These are phyloP conservation scores for Ustilago trichophora DNA, from an alignment of 1,284 basidiomycete species.

Conservation along the genomic window DNA sequence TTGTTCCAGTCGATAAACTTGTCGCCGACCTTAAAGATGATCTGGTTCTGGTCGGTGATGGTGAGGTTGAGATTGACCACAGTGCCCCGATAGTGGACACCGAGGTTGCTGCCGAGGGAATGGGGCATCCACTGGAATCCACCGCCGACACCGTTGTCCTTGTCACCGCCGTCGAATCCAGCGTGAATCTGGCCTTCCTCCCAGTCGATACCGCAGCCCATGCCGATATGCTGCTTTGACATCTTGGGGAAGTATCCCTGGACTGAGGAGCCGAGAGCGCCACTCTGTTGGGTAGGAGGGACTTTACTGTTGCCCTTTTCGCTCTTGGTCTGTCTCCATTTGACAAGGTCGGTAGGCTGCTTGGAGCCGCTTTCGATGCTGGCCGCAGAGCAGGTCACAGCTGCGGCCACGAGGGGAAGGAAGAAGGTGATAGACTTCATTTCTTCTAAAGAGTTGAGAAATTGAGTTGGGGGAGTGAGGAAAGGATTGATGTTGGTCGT, in stretches of 20 bases:
- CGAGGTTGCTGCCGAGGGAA: conserved; percentile 4
- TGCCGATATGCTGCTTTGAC: conserved; percentile 6
- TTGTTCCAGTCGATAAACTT: conserved; percentile 17
- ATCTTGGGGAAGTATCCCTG: conserved; percentile 23
- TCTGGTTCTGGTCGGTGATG: conserved; percentile 9
- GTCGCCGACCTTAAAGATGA: conserved; percentile 18
- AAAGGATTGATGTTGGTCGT: too few species aligned
- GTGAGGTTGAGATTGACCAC: conserved; percentile 22
- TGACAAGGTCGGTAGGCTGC: background rate
- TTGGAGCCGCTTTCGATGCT: too few species aligned
- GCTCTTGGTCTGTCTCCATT: conserved; percentile 11
- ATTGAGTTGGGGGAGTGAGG: background rate
- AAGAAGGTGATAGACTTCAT: conserved; percentile 9
- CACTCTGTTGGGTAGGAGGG: background rate
- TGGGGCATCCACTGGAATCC: conserved; percentile 19
- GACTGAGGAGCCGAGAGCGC: conserved; percentile 18
- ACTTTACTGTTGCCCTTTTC: too few species aligned
- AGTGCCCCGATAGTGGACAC: conserved; percentile 10
- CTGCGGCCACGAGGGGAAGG: conserved; percentile 6
- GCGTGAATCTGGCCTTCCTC: conserved; percentile 11
- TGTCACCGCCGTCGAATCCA: conserved; percentile 32
- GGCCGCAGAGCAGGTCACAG: background rate
- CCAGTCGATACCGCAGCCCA: conserved; percentile 34
- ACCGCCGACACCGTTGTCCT: conserved; percentile 19
- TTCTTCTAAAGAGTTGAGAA: too few species aligned